phyloP scores from a whole-genome alignment of 1,284 basidiomycete genomes.

The Tremellales sp. region DNA sequence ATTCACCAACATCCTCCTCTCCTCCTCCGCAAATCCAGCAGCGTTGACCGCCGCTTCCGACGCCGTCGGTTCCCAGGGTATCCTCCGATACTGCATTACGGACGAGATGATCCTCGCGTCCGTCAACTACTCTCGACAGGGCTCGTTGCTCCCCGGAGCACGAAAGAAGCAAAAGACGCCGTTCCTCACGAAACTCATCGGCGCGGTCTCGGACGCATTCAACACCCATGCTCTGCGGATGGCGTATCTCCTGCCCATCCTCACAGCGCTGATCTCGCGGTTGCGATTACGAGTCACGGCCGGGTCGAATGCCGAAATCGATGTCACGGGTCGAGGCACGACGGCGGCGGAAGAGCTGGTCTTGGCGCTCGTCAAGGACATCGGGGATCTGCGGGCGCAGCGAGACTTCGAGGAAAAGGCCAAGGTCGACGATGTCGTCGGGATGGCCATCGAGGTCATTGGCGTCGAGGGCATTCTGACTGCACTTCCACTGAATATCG shows the following conservation, averaged over 20 bases:
- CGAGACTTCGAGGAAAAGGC: slow-evolving; percentile 89
- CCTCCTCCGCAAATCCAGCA: slow-evolving; percentile 25
- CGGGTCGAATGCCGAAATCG: slow-evolving; percentile 19
- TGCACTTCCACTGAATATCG: slow-evolving; percentile 79
- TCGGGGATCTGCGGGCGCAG: slow-evolving; percentile 71
- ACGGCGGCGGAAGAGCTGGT: slow-evolving; percentile 70
- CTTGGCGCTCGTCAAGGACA: slow-evolving; percentile 65
- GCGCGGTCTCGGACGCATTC: slow-evolving; percentile 62
- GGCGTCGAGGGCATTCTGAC: slow-evolving; percentile 78
- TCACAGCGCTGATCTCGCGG: slow-evolving; percentile 50
- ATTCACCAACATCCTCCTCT: slow-evolving; percentile 62
- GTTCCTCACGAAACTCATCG: slow-evolving; percentile 61
- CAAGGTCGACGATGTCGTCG: slow-evolving; percentile 74
- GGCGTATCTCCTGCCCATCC: slow-evolving; percentile 63
- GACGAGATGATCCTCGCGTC: slow-evolving; percentile 59
- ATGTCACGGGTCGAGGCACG: slow-evolving; percentile 56
- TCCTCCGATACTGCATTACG: slow-evolving; percentile 66
- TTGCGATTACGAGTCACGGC: slow-evolving; percentile 42
- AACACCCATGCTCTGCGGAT: slow-evolving; percentile 63
- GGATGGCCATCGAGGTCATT: slow-evolving; percentile 76
- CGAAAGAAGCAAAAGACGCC: slow-evolving; percentile 55
- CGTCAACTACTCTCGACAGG: slow-evolving; percentile 39
- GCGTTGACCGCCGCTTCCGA: slow-evolving; percentile 59
- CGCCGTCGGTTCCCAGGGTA: slow-evolving; percentile 56
- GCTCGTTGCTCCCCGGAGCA: slow-evolving; percentile 42